These are phyloP conservation scores for Lathyrus sativus DNA, from an alignment of 306 rosid species.

Conservation along the genomic window DNA sequence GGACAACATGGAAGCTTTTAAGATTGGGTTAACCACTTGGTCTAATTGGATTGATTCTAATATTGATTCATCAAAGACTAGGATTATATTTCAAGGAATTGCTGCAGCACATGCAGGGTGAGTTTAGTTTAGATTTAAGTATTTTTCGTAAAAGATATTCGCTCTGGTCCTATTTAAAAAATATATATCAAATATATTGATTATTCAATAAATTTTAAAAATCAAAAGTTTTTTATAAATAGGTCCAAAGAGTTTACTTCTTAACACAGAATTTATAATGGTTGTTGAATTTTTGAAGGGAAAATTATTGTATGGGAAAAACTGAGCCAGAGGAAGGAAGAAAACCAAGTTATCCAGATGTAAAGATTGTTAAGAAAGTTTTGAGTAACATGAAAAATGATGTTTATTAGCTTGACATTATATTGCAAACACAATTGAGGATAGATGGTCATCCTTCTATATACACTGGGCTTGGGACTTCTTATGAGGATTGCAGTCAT, in stretches of 20 bases:
- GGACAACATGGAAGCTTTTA: constrained; percentile 70
- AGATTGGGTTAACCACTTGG: constrained; percentile 73
- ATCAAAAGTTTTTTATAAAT: no score
- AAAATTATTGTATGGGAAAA: constrained; percentile 42
- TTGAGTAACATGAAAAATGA: constrained; percentile 43
- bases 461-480: constrained; percentile 49
- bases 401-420: constrained; percentile 61
- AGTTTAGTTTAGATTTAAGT: constrained; percentile 19
- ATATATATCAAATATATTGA: no score
- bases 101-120: constrained; percentile 66
- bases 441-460: constrained; percentile 78
- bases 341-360: constrained; percentile 47
- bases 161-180: no score
- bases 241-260: no score
- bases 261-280: not conserved
- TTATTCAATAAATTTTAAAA: no score
- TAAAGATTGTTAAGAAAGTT: constrained; percentile 48
- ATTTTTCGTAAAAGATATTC: not conserved
- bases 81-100: constrained; percentile 74
- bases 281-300: constrained; percentile 30
- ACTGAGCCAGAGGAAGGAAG: constrained; percentile 48
- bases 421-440: constrained; percentile 65
- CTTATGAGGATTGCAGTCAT: constrained; percentile 62
- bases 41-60: constrained; percentile 65
- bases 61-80: constrained; percentile 60